phyloP scores from a whole-genome alignment of 768 basidiomycete species.

The Suillus cothurnatus region DNA sequence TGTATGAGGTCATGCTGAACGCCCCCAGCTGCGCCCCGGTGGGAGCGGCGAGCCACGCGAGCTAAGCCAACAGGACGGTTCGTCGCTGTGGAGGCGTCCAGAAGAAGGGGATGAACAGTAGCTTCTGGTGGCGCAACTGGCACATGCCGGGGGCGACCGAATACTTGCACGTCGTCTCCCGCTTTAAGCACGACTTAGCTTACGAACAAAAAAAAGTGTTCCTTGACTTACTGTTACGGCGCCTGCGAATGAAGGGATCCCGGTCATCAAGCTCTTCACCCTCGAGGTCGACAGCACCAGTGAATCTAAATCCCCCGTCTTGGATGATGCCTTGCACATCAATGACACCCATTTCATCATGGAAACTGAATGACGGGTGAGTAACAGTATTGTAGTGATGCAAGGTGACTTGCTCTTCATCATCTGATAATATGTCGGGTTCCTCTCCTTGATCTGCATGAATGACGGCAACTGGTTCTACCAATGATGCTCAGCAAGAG shows the following conservation, averaged over 20 bases:
- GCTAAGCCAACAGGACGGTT: constrained; percentile 49
- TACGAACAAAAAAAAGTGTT: constrained; percentile 1
- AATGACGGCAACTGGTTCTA: constrained; percentile 58
- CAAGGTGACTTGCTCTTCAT: constrained; percentile 54
- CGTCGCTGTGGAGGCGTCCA: constrained; percentile 56
- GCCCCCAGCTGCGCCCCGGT: constrained; percentile 52
- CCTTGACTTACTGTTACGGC: constrained; percentile 35
- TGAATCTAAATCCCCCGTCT: constrained; percentile 58
- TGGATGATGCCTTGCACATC: constrained; percentile 36
- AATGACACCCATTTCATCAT: constrained; percentile 41
- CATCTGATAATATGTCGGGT: constrained; percentile 64
- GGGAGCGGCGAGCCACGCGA: constrained; percentile 55
- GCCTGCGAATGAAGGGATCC: constrained; percentile 53
- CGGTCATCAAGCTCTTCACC: constrained; percentile 47
- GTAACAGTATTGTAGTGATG: constrained; percentile 6
- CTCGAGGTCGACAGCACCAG: constrained; percentile 51
- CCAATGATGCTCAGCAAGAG: constrained; percentile 14
- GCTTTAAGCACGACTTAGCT: constrained; percentile 25
- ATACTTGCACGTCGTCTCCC: constrained; percentile 61
- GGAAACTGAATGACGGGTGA: constrained; percentile 37
- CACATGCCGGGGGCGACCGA: constrained; percentile 60
- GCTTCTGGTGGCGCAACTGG: constrained; percentile 61
- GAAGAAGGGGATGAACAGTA: constrained; percentile 79
- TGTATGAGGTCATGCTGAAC: constrained; percentile 64
- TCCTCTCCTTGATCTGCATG: constrained; percentile 64